Percentiles rank a stretch among this genome's conserved stretches.
Conservation (phyloP, 257 asterid species). For the Plantago elongata region DNA sequence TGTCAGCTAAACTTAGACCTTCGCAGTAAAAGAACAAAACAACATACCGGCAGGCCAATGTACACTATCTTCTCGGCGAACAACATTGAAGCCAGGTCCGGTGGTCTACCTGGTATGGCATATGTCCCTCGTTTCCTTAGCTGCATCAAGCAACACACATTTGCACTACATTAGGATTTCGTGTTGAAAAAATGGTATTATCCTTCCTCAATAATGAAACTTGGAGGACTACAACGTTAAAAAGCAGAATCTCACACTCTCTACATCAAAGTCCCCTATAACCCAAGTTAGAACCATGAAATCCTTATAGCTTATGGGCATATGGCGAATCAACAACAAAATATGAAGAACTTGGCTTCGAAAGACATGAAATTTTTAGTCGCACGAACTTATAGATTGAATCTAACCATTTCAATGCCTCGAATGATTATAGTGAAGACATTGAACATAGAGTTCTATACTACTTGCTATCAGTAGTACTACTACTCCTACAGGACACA, state of each 20-base stretch:
- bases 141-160: conserved; percentile 39
- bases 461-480: too few relatives aligned
- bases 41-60: conserved; percentile 89
- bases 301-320: conserved; percentile 3
- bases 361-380: conserved; percentile 1
- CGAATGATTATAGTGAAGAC: too few relatives aligned
- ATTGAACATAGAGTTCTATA: too few relatives aligned
- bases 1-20: not conserved
- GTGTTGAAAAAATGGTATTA: too few relatives aligned
- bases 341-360: not conserved
- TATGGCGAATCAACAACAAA: not conserved
- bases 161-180: not conserved
- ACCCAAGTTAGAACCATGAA: not conserved
- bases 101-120: conserved; percentile 68
- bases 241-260: not conserved
- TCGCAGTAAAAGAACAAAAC: not conserved
- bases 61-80: conserved; percentile 77
- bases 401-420: not conserved
- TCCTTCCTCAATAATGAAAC: not conserved
- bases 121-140: conserved; percentile 75
- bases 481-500: too few relatives aligned
- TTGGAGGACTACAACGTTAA: not conserved
- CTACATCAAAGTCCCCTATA: not conserved
- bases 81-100: conserved; percentile 80
- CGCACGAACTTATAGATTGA: conserved; percentile 2